Evolutionary conservation across 148 eudicot species (phyloP).

Genomic region (Nyssa sinensis): DNA sequence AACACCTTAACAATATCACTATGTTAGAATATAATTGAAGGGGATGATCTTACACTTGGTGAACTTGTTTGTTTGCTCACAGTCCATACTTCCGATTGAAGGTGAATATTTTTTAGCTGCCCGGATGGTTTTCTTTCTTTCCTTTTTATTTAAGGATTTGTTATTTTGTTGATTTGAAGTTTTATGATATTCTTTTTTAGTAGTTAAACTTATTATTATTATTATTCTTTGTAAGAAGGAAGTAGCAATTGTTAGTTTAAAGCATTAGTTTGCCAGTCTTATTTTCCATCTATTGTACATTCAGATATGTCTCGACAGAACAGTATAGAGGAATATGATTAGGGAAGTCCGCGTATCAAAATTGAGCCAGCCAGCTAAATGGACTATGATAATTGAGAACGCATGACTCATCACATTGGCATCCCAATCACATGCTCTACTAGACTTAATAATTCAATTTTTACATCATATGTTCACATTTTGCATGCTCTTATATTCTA

Average conservation of each 20-base stretch:
- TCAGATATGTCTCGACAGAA: no score
- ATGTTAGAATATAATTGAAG: no score
- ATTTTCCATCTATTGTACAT: no score
- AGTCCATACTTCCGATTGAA: neutral
- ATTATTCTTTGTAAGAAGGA: neutral
- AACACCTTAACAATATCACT: constrained; percentile 1
- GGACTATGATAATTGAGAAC: neutral
- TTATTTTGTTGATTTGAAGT: neutral
- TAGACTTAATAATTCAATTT: neutral
- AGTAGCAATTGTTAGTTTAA: no score
- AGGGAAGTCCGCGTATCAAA: neutral
- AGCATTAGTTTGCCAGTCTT: no score
- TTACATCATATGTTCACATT: neutral
- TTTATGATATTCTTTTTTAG: no score
- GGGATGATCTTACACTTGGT: neutral
- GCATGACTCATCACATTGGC: neutral
- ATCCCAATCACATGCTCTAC: neutral
- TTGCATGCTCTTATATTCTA: neutral
- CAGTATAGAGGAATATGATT: no score
- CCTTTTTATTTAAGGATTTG: neutral
- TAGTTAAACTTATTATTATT: neutral
- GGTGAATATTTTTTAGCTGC: neutral
- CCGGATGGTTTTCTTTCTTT: neutral
- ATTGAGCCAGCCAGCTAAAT: neutral
- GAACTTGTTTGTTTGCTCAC: neutral